phyloP scores from a whole-genome alignment of 1,139 yeast genomes.

The Hyphopichia wangnamkhiaoensis region DNA sequence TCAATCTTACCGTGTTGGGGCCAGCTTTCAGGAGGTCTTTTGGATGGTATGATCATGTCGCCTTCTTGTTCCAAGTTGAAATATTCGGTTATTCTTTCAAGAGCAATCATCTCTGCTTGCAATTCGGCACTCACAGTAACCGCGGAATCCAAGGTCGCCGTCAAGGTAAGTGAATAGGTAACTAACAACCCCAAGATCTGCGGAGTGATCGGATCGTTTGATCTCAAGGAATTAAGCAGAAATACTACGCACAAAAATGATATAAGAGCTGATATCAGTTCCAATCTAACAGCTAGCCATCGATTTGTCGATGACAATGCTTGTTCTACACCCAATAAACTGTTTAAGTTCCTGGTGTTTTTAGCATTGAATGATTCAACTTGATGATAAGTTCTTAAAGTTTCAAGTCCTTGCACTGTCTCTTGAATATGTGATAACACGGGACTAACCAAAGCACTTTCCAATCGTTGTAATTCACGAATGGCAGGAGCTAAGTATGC shows the following conservation, averaged over 20 bases:
- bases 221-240: slow-evolving; percentile 17
- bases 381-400: slow-evolving; percentile 25
- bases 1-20: slow-evolving; percentile 31
- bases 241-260: slow-evolving; percentile 19
- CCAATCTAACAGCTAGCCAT: slow-evolving; percentile 28
- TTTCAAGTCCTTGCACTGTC: slow-evolving; percentile 27
- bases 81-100: slow-evolving; percentile 28
- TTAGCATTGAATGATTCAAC: slow-evolving; percentile 19
- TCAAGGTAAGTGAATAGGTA: slow-evolving; percentile 23
- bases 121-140: slow-evolving; percentile 26
- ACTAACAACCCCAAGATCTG: slow-evolving; percentile 28
- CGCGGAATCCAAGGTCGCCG: slow-evolving; percentile 21
- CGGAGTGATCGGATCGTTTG: slow-evolving; percentile 19
- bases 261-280: slow-evolving; percentile 21
- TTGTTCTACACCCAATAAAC: slow-evolving; percentile 14
- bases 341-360: slow-evolving; percentile 14
- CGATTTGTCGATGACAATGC: slow-evolving; percentile 19
- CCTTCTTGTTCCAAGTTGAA: slow-evolving; percentile 25
- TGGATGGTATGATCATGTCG: slow-evolving; percentile 22
- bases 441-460: slow-evolving; percentile 23
- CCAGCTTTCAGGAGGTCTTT: slow-evolving; percentile 36
- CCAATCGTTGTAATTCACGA: slow-evolving; percentile 26
- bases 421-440: slow-evolving; percentile 27
- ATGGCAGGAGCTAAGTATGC: slow-evolving; percentile 22
- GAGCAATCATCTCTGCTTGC: slow-evolving; percentile 23